phyloP scores from a whole-genome alignment of 2,329 filamentous ascomycete genomes.

The Penicillium polonicum region DNA sequence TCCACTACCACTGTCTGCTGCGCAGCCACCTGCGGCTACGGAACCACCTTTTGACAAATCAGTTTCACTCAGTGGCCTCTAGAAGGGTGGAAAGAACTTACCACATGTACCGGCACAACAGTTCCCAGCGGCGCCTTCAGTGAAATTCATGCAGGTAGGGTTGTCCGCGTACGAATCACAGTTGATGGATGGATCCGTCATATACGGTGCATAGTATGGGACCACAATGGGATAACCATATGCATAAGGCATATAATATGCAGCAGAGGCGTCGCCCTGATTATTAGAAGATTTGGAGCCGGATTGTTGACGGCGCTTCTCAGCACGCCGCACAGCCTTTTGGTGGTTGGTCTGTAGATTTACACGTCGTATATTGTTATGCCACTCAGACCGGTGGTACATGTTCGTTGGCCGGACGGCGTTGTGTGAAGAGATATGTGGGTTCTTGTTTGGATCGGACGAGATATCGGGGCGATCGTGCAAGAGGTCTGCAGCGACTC shows the following conservation, averaged over 20 bases:
- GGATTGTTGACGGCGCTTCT: slow-evolving; percentile 33
- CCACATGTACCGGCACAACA: slow-evolving; percentile 51
- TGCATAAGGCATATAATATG: slow-evolving; percentile 36
- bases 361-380: slow-evolving; percentile 28
- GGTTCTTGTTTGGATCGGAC: slow-evolving; percentile 54
- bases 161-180: slow-evolving; percentile 45
- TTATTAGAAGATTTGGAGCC: slow-evolving; percentile 30
- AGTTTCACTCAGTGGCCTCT: background rate
- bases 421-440: slow-evolving; percentile 74
- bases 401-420: slow-evolving; percentile 49
- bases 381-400: slow-evolving; percentile 15
- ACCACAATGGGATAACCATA: slow-evolving; percentile 49
- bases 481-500: slow-evolving; percentile 49
- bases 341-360: slow-evolving; percentile 54
- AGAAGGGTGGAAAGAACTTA: slow-evolving; percentile 1
- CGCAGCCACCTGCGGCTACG: slow-evolving; percentile 22
- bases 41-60: slow-evolving; percentile 3
- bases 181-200: slow-evolving; percentile 44
- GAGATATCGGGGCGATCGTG: slow-evolving; percentile 46
- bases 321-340: slow-evolving; percentile 32
- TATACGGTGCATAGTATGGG: slow-evolving; percentile 50
- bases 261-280: background rate
- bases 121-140: slow-evolving; percentile 44
- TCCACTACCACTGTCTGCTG: slow-evolving; percentile 28
- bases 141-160: slow-evolving; percentile 47